Conservation (phyloP, 345 rosid genomes). For the Cardamine resedifolia region DNA sequence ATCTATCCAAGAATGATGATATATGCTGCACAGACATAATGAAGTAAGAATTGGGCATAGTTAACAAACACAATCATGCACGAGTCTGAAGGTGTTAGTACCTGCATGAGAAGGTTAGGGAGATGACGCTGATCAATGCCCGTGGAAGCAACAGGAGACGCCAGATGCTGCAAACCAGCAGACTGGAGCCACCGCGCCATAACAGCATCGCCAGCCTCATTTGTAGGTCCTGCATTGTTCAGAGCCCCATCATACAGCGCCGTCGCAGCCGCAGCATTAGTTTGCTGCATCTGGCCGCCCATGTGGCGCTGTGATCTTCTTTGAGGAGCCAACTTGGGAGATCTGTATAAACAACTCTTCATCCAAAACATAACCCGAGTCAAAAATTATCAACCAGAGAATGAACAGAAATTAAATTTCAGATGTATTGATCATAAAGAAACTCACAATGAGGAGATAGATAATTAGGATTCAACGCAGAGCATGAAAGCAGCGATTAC, state of each 20-base stretch:
- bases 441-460: constrained; percentile 57
- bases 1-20: constrained; percentile 3
- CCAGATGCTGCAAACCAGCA: constrained; percentile 99
- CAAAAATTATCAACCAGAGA: neutral
- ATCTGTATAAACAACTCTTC: constrained; percentile 58
- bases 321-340: constrained; percentile 93
- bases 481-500: constrained; percentile 47
- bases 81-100: constrained; percentile 24
- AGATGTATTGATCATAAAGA: constrained; percentile 1
- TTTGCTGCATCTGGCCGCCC: constrained; percentile 98
- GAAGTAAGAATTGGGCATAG: neutral
- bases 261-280: constrained; percentile 71
- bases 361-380: constrained; percentile 9
- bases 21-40: neutral
- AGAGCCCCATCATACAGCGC: constrained; percentile 66
- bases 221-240: constrained; percentile 61
- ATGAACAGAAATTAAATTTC: neutral
- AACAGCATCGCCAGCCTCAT: constrained; percentile 90
- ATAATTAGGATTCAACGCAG: constrained; percentile 50
- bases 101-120: constrained; percentile 94
- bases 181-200: constrained; percentile 99
- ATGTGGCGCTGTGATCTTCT: constrained; percentile 98
- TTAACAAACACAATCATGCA: neutral
- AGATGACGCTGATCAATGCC: constrained; percentile 80
- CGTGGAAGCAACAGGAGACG: constrained; percentile 85